These are phyloP conservation scores for Purpureocillium lavendulum DNA, from an alignment of 2,329 filamentous ascomycete genomes.

Conservation along the genomic window DNA sequence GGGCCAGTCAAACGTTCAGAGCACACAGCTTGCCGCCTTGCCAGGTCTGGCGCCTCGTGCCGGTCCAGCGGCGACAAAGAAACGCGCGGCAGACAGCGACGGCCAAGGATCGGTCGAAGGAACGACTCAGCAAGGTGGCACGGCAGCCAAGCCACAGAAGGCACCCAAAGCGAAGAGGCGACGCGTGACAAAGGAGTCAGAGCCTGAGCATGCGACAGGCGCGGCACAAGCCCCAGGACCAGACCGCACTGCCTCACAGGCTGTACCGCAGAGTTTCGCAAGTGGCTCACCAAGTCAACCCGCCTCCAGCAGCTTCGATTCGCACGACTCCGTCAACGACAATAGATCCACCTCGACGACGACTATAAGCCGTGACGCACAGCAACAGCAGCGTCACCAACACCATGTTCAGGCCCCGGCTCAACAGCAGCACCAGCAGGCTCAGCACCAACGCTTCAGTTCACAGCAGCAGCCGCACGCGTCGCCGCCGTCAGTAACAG, in stretches of 20 bases:
- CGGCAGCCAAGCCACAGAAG: neutral
- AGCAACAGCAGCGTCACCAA: constrained; percentile 5
- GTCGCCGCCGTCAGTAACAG: neutral
- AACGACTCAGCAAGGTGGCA: neutral
- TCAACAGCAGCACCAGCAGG: constrained; percentile 10
- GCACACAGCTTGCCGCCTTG: no score
- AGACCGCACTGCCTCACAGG: constrained; percentile 8
- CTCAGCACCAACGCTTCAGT: constrained; percentile 7
- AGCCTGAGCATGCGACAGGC: constrained; percentile 3
- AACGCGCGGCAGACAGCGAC: constrained; percentile 3
- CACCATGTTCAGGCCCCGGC: no score
- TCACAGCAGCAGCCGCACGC: constrained; percentile 2
- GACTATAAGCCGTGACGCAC: constrained; percentile 7
- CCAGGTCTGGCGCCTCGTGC: no score
- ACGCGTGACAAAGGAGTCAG: constrained; percentile 14
- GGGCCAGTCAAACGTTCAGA: no score
- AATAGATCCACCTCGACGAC: constrained; percentile 2
- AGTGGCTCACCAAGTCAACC: constrained; percentile 5
- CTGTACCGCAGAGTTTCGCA: constrained; percentile 4
- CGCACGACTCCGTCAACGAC: constrained; percentile 6
- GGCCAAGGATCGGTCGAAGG: neutral
- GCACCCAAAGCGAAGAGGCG: constrained; percentile 13
- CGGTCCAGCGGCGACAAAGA: neutral
- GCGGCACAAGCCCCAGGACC: no score
- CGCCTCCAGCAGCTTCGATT: constrained; percentile 9